These are phyloP conservation scores for Fomitopsis palustris DNA, from an alignment of 1,284 basidiomycete species.

Conservation along the genomic window DNA sequence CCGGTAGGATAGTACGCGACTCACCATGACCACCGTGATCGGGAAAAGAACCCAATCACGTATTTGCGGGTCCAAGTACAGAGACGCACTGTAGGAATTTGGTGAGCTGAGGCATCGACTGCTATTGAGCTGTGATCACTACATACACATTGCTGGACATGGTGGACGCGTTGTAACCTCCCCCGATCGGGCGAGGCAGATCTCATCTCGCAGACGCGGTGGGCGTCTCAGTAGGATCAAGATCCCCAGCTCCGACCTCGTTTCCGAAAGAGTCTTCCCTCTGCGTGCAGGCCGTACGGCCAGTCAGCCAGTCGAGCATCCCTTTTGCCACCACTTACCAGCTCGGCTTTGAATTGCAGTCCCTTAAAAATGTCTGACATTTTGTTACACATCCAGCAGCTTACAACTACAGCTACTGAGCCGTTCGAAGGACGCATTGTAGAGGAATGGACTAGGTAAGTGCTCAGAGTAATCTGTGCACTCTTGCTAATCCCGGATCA, in stretches of 20 bases:
- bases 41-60: constrained; percentile 95
- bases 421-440: constrained; percentile 28
- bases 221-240: background rate
- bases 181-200: background rate
- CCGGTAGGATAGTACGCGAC: constrained; percentile 26
- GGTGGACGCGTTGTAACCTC: constrained; percentile 1
- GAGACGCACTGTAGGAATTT: constrained; percentile 48
- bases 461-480: background rate
- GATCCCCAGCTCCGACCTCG: background rate
- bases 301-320: too few relatives aligned
- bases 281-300: too few relatives aligned
- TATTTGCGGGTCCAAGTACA: constrained; percentile 92
- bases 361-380: background rate
- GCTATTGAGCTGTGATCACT: background rate
- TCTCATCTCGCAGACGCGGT: background rate
- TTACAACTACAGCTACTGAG: constrained; percentile 26
- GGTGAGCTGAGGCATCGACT: background rate
- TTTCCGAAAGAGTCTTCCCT: constrained; percentile 2
- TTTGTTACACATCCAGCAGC: constrained; percentile 27
- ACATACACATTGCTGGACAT: constrained; percentile 31
- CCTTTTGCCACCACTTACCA: too few relatives aligned
- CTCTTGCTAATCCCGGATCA: background rate
- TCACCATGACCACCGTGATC: constrained; percentile 95
- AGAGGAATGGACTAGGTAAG: constrained; percentile 35
- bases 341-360: background rate